These are phyloP conservation scores for Chaetomium tenue DNA, from an alignment of 495 filamentous ascomycete species.

Conservation along the genomic window DNA sequence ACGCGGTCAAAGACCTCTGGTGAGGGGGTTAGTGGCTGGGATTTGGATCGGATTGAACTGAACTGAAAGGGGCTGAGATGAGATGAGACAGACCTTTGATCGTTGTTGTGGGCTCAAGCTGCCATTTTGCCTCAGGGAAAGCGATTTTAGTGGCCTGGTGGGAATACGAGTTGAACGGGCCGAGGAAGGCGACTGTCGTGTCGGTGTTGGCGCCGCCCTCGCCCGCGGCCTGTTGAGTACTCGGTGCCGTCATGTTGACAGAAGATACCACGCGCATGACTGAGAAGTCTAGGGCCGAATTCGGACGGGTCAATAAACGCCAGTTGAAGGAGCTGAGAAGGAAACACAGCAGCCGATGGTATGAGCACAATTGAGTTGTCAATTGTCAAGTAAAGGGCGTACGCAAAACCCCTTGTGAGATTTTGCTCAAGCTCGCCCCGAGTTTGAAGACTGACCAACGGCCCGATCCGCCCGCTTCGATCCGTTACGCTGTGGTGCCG, in stretches of 20 bases:
- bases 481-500: neutral
- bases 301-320: too few species aligned
- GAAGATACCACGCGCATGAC: neutral
- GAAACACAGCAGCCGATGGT: too few species aligned
- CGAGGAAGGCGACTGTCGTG: conserved; percentile 70
- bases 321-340: too few species aligned
- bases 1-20: conserved; percentile 75
- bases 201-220: neutral
- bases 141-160: conserved; percentile 63
- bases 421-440: neutral
- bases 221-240: neutral
- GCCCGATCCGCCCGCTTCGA: neutral
- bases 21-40: conserved; percentile 12
- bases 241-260: conserved; percentile 8
- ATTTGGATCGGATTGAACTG: neutral
- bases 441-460: neutral
- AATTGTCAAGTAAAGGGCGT: neutral
- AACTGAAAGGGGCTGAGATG: neutral
- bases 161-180: conserved; percentile 79
- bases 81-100: conserved; percentile 53
- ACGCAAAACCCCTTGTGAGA: neutral
- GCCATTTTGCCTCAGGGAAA: conserved; percentile 53
- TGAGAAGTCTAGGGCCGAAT: neutral
- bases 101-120: conserved; percentile 58
- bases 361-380: too few species aligned